A percentile compares a stretch with the other conserved stretches of the same genome.
Conservation (phyloP, 2,329 filamentous ascomycete genomes). For the Blastomyces percursus region DNA sequence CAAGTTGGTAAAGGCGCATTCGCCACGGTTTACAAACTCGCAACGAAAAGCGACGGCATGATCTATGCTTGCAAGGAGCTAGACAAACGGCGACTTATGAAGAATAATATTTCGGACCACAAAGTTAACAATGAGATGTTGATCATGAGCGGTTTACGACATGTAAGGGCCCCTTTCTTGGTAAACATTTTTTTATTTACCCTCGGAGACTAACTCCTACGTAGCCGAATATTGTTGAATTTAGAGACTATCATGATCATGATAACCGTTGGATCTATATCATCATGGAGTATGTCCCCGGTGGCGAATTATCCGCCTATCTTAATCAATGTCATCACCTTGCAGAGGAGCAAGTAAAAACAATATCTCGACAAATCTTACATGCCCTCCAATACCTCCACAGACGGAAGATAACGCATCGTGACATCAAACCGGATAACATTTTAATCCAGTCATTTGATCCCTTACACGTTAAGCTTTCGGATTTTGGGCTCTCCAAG, state of each 20-base stretch:
- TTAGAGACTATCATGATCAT: slow-evolving; percentile 78
- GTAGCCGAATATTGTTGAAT: slow-evolving; percentile 79
- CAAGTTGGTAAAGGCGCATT: slow-evolving; percentile 89
- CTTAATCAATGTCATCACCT: slow-evolving; percentile 53
- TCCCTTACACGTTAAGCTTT: slow-evolving; percentile 77
- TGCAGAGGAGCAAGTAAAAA: slow-evolving; percentile 56
- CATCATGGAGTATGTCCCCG: slow-evolving; percentile 86
- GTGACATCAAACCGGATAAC: slow-evolving; percentile 98
- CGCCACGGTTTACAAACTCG: slow-evolving; percentile 83
- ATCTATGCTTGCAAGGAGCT: slow-evolving; percentile 90
- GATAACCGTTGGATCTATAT: slow-evolving; percentile 72
- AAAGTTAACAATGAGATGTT: slow-evolving; percentile 96
- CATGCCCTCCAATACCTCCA: slow-evolving; percentile 81
- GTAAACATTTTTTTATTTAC: slow-evolving; percentile 6
- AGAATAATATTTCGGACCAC: slow-evolving; percentile 77
- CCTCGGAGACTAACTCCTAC: slow-evolving; percentile 7
- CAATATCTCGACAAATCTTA: slow-evolving; percentile 58
- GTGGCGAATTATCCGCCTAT: slow-evolving; percentile 70
- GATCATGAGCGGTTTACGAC: slow-evolving; percentile 78
- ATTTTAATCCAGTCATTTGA: slow-evolving; percentile 67
- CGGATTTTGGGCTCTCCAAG: slow-evolving; percentile 94
- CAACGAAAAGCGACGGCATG: slow-evolving; percentile 69
- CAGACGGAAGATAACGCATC: slow-evolving; percentile 78
- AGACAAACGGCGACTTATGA: slow-evolving; percentile 85
- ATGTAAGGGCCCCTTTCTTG: slow-evolving; percentile 48